These are phyloP conservation scores for Saccharomyces pastorianus DNA, from an alignment of 1,139 yeast species.

Conservation along the genomic window DNA sequence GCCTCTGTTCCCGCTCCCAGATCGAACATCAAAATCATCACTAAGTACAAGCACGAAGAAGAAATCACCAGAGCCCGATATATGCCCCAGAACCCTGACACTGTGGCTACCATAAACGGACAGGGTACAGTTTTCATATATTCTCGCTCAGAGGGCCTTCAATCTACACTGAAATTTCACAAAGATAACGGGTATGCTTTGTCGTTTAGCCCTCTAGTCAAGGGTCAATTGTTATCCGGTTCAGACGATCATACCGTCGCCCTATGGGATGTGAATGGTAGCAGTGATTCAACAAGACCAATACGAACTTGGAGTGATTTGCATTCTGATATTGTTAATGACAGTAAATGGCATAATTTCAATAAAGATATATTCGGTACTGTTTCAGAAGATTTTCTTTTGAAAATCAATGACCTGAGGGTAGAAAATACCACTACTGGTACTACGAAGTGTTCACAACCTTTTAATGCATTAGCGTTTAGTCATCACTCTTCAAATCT, in stretches of 20 bases:
- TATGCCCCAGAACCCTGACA: constrained; percentile 62
- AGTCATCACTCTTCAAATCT: constrained; percentile 54
- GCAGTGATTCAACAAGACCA: constrained; percentile 7
- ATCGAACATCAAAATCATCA: constrained; percentile 54
- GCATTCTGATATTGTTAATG: constrained; percentile 60
- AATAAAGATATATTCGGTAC: constrained; percentile 50
- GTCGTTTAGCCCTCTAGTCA: constrained; percentile 46
- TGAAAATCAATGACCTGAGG: constrained; percentile 64
- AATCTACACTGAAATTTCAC: constrained; percentile 43
- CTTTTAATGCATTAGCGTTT: constrained; percentile 56
- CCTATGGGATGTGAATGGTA: constrained; percentile 42
- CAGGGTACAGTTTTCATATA: constrained; percentile 66
- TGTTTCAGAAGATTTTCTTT: constrained; percentile 62
- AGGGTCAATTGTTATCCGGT: constrained; percentile 48
- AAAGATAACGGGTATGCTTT: constrained; percentile 65
- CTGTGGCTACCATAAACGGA: constrained; percentile 73
- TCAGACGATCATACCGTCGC: constrained; percentile 60
- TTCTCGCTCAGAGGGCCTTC: constrained; percentile 35
- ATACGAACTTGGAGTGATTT: constrained; percentile 30
- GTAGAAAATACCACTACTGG: constrained; percentile 28
- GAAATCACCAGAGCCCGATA: constrained; percentile 80
- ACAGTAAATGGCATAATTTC: constrained; percentile 59
- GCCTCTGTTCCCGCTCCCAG: constrained; percentile 17
- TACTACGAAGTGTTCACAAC: constrained; percentile 31
- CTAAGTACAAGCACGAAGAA: constrained; percentile 46